Percentiles rank a stretch among this genome's conserved stretches.
These are phyloP conservation scores for Buddleja alternifolia DNA, from an alignment of 257 asterid genomes.

Conservation along the genomic window DNA sequence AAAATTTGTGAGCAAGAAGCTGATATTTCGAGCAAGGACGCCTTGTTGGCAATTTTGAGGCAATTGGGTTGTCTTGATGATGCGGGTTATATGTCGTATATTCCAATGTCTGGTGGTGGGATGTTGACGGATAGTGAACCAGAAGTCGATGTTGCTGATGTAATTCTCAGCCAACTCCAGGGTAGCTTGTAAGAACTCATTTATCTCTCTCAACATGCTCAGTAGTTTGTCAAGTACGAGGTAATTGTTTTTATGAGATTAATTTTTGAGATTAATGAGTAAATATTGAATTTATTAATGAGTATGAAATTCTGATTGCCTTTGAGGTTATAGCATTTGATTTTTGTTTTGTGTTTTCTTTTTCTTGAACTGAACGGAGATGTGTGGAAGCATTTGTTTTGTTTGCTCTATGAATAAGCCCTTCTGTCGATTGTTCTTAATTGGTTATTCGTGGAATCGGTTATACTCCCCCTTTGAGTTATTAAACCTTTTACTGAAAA, in stretches of 20 bases:
- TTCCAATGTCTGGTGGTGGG: conserved; percentile 40
- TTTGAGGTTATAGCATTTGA: too few relatives aligned
- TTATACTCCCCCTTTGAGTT: not conserved
- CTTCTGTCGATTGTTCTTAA: not conserved
- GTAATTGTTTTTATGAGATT: not conserved
- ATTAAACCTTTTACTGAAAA: too few relatives aligned
- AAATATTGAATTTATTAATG: conserved; percentile 27
- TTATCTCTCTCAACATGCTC: conserved; percentile 8
- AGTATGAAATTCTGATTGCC: not conserved
- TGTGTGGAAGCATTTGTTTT: not conserved
- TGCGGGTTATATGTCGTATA: conserved; percentile 50
- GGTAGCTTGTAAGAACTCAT: conserved; percentile 56
- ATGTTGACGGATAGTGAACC: conserved; percentile 22
- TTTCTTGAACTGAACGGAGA: not conserved
- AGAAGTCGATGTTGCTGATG: conserved; percentile 33
- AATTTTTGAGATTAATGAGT: conserved; percentile 12
- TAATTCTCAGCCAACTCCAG: conserved; percentile 55
- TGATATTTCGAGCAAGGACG: conserved; percentile 53
- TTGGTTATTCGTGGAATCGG: not conserved
- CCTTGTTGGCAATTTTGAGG: conserved; percentile 52
- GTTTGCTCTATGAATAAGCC: not conserved
- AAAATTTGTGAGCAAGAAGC: conserved; percentile 56
- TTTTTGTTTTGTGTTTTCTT: conserved; percentile 18
- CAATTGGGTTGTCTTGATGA: conserved; percentile 64
- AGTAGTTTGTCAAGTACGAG: conserved; percentile 15